A percentile compares a stretch with the other conserved stretches of the same genome.
Conservation (phyloP, 805 yeast species). For the Ogataea nitratoaversa region DNA sequence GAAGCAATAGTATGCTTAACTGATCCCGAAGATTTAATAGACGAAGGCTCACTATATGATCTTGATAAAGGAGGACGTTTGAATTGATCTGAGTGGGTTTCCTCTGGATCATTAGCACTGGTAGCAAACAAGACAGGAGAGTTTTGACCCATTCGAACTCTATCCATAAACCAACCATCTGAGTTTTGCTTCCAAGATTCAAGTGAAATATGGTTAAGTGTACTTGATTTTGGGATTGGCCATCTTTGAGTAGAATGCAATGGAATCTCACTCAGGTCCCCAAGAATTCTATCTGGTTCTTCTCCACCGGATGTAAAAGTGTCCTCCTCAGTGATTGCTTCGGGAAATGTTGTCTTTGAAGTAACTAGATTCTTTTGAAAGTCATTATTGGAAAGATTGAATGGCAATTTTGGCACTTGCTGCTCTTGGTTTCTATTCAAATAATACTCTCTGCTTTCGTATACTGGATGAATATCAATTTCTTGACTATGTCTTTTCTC, state of each 20-base stretch:
- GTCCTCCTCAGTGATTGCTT: constrained; percentile 10
- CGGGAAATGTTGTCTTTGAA: constrained; percentile 4
- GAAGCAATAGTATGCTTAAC: background rate
- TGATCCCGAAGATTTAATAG: constrained; percentile 6
- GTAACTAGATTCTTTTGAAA: too few relatives aligned
- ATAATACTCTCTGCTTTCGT: background rate
- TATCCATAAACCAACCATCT: constrained; percentile 18
- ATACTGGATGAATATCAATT: background rate
- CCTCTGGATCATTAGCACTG: too few relatives aligned
- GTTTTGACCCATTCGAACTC: constrained; percentile 16
- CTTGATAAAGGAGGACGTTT: constrained; percentile 13
- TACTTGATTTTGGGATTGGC: constrained; percentile 6
- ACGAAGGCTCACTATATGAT: constrained; percentile 20
- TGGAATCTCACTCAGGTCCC: constrained; percentile 22
- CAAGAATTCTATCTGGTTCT: constrained; percentile 8
- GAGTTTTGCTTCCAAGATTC: constrained; percentile 27
- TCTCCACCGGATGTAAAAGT: background rate
- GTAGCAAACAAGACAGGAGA: constrained; percentile 8
- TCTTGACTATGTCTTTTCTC: background rate
- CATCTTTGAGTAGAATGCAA: constrained; percentile 12
- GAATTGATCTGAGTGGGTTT: too few relatives aligned
- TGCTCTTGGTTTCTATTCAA: background rate
- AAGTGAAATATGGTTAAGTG: constrained; percentile 22
- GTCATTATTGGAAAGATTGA: background rate
- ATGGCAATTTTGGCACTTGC: background rate